These are phyloP conservation scores for Volvox reticuliferus DNA, from an alignment of 139 green algal species.

Conservation along the genomic window DNA sequence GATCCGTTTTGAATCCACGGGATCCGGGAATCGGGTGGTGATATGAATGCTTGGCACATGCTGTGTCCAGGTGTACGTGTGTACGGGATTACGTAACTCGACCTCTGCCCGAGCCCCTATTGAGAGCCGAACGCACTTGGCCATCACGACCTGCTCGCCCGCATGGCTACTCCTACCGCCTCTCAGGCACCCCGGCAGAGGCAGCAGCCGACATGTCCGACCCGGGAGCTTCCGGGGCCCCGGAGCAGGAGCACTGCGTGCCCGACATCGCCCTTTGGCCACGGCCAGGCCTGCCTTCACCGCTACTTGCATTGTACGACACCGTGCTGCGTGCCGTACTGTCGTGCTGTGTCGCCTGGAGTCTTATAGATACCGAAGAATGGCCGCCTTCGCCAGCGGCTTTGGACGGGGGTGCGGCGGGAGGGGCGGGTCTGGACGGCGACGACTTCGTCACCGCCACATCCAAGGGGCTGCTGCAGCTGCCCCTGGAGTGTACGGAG, in stretches of 20 bases:
- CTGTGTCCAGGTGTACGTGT: too few species aligned
- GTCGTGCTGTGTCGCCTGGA: conserved; percentile 36
- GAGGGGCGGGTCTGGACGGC: neutral
- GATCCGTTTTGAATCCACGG: too few species aligned
- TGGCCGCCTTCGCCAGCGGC: neutral
- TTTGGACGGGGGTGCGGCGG: neutral
- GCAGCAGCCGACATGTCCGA: neutral
- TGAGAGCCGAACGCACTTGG: too few species aligned
- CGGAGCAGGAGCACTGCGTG: conserved; percentile 6
- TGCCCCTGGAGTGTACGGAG: neutral
- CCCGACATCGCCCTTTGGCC: conserved; percentile 3
- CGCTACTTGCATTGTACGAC: conserved; percentile 22
- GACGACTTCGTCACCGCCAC: too few species aligned
- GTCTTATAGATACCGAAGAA: neutral
- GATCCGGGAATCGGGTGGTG: too few species aligned
- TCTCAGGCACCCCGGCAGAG: neutral
- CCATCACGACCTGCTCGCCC: too few species aligned
- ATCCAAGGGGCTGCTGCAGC: conserved; percentile 14
- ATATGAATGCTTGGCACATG: too few species aligned
- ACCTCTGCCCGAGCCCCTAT: too few species aligned
- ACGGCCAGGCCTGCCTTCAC: conserved; percentile 3
- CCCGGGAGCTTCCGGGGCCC: neutral
- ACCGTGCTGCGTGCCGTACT: conserved; percentile 19
- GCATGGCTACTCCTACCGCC: too few species aligned
- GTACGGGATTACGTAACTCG: too few species aligned